Conservation (phyloP, 208 protist species). For the Tritrichomonas foetus region DNA sequence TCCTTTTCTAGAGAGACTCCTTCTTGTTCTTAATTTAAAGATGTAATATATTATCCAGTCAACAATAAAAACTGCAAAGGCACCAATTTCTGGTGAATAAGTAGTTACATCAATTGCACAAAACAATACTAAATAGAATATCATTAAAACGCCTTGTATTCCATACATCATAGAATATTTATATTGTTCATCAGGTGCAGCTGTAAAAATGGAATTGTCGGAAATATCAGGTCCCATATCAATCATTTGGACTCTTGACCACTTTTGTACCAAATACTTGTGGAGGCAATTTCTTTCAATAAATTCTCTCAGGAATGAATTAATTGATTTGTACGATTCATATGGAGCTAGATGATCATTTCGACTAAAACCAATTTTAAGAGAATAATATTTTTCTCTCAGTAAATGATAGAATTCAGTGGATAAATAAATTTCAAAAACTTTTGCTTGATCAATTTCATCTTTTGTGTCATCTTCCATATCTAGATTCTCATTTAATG, state of each 20-base stretch:
- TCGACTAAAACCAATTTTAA: neutral
- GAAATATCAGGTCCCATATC: neutral
- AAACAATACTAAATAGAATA: neutral
- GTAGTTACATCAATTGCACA: neutral
- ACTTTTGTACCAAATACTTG: neutral
- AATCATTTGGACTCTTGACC: neutral
- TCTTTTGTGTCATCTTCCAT: neutral
- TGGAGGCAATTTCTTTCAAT: neutral
- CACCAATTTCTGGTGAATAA: neutral
- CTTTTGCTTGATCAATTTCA: neutral
- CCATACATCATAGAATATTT: neutral
- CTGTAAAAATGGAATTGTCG: neutral
- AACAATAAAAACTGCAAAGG: neutral
- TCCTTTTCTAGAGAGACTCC: no score
- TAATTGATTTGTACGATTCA: neutral
- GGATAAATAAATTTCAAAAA: neutral
- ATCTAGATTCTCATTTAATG: neutral
- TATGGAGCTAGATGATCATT: neutral
- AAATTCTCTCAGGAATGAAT: neutral
- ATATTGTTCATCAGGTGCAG: neutral
- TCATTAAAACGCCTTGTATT: neutral
- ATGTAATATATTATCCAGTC: neutral
- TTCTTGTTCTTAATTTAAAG: no score
- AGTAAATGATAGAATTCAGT: neutral
- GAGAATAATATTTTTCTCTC: neutral